Percentiles rank a stretch among this genome's conserved stretches.
Evolutionary conservation across 805 yeast genomes (phyloP).

Genomic region (Yarrowia bubula): DNA sequence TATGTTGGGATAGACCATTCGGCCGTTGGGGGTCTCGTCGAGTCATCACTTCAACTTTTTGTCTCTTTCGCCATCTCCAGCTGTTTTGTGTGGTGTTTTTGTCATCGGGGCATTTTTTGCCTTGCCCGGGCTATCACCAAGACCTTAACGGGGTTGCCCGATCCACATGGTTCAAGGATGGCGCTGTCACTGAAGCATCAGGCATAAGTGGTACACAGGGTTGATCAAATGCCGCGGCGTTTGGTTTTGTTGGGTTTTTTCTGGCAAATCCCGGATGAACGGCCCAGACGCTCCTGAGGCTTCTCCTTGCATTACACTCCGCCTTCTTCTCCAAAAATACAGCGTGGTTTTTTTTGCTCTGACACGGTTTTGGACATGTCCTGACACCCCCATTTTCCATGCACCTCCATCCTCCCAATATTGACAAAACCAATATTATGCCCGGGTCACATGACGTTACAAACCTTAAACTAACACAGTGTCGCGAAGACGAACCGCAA

Average conservation of each 20-base stretch:
- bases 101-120: neutral
- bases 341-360: neutral
- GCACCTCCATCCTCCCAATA: constrained; percentile 22
- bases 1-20: neutral
- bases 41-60: neutral
- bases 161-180: neutral
- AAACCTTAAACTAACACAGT: constrained; percentile 15
- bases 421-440: constrained; percentile 12
- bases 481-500: constrained; percentile 24
- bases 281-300: no score
- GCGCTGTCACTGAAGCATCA: neutral
- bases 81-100: neutral
- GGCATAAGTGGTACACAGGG: neutral
- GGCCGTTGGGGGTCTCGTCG: no score
- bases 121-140: neutral
- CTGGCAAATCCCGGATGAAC: neutral
- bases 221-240: no score
- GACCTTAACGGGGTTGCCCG: neutral
- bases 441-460: neutral
- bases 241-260: no score
- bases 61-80: neutral
- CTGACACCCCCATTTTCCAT: constrained; percentile 1
- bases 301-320: neutral
- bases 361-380: neutral
- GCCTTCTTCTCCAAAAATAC: neutral